Evolutionary conservation across 352 stramenopile genomes (phyloP).

Genomic region (Blastocystis sp.): DNA sequence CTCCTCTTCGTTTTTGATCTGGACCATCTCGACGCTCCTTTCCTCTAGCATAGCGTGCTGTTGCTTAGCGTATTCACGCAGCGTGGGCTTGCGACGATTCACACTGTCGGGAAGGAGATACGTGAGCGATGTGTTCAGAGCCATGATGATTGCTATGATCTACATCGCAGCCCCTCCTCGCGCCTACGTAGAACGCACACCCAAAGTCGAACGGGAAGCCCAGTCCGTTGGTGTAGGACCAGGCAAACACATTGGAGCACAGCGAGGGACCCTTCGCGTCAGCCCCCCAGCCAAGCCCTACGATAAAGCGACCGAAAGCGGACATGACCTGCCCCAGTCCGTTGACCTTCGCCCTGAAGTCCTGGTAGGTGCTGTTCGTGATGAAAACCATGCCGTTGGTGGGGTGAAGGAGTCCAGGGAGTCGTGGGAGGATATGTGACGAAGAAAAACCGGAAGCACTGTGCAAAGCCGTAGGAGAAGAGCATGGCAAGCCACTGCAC

Average conservation of each 20-base stretch:
- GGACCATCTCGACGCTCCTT: background rate
- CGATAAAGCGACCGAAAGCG: slow-evolving; percentile 36
- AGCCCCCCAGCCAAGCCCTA: background rate
- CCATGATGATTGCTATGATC: background rate
- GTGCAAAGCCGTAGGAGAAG: background rate
- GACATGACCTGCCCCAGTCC: slow-evolving; percentile 55
- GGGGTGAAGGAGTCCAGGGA: background rate
- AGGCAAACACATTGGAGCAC: slow-evolving; percentile 26
- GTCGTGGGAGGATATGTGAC: slow-evolving; percentile 19
- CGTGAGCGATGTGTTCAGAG: background rate
- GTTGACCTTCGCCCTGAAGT: slow-evolving; percentile 54
- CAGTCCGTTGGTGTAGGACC: background rate
- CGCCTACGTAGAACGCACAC: background rate
- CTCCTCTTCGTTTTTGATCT: background rate
- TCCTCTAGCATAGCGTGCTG: background rate
- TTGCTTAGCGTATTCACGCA: background rate
- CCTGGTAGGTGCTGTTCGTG: slow-evolving; percentile 57
- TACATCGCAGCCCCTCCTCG: background rate
- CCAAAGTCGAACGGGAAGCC: slow-evolving; percentile 51
- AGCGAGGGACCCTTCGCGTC: background rate
- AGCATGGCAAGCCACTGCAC: slow-evolving; percentile 53
- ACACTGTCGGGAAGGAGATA: slow-evolving; percentile 11
- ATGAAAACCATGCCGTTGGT: slow-evolving; percentile 59
- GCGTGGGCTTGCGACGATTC: slow-evolving; percentile 13
- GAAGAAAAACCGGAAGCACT: slow-evolving; percentile 39